Conservation (phyloP, 495 filamentous ascomycete genomes). For the Penicillium canescens region DNA sequence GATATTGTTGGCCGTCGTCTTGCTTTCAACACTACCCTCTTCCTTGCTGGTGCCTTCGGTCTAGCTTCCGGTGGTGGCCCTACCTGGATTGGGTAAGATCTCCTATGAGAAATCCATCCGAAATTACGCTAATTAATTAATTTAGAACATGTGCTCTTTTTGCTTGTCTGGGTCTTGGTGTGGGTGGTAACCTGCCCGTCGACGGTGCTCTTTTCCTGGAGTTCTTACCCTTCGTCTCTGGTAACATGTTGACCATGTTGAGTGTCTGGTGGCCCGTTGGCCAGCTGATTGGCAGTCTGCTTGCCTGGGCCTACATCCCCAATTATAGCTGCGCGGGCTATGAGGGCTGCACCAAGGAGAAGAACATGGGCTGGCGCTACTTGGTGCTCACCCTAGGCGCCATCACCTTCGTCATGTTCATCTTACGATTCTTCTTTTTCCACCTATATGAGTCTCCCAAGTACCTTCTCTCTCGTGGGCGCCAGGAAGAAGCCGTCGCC, state of each 20-base stretch:
- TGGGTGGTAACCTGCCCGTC: constrained; percentile 60
- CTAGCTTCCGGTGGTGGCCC: constrained; percentile 52
- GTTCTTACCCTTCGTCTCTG: constrained; percentile 55
- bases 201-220: constrained; percentile 62
- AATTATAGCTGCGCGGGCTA: constrained; percentile 48
- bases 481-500: constrained; percentile 70
- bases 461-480: constrained; percentile 69
- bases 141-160: constrained; percentile 43
- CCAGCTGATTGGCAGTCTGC: constrained; percentile 50
- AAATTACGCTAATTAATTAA: constrained; percentile 1
- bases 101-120: not conserved
- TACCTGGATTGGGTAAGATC: constrained; percentile 51
- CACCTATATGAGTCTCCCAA: constrained; percentile 82
- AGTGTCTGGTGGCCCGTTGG: constrained; percentile 63
- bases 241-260: constrained; percentile 55
- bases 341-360: constrained; percentile 52
- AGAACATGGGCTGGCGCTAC: constrained; percentile 86
- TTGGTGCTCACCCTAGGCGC: constrained; percentile 69
- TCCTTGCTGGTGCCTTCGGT: constrained; percentile 56
- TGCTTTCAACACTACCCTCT: constrained; percentile 60
- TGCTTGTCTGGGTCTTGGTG: constrained; percentile 53
- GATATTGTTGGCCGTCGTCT: constrained; percentile 59
- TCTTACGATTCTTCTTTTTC: constrained; percentile 73
- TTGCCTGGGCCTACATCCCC: constrained; percentile 60
- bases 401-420: constrained; percentile 68